Percentiles rank a stretch among this genome's conserved stretches.
Conservation (phyloP, 805 yeast genomes). For the Ogataea minuta region DNA sequence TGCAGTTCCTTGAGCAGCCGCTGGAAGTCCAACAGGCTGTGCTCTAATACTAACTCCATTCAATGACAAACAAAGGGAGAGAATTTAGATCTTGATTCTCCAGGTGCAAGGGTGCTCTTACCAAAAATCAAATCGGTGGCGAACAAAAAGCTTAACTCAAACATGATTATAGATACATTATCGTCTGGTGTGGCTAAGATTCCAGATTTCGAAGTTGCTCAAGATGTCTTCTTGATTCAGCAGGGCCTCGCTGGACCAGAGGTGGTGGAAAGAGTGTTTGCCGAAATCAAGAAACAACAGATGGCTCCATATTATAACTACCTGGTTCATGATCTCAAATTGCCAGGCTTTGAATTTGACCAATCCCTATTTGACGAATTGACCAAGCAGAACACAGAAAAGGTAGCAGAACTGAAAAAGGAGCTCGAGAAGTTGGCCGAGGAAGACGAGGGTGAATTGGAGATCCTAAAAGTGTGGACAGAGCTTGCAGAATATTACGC, state of each 20-base stretch:
- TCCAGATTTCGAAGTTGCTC: slow-evolving; percentile 84
- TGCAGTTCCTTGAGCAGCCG: slow-evolving; percentile 11
- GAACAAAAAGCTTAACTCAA: slow-evolving; percentile 5
- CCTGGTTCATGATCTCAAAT: slow-evolving; percentile 47
- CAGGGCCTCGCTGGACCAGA: slow-evolving; percentile 26
- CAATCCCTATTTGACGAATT: slow-evolving; percentile 52
- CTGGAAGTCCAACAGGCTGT: neutral
- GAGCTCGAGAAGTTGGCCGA: slow-evolving; percentile 53
- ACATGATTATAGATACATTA: slow-evolving; percentile 37
- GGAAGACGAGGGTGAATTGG: slow-evolving; percentile 85
- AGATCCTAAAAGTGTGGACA: slow-evolving; percentile 70
- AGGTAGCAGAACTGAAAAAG: slow-evolving; percentile 51
- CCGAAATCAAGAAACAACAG: slow-evolving; percentile 54
- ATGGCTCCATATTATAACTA: slow-evolving; percentile 84
- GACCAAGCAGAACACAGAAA: slow-evolving; percentile 50
- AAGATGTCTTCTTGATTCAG: slow-evolving; percentile 65
- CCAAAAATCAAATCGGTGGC: slow-evolving; percentile 8
- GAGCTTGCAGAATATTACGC: slow-evolving; percentile 88
- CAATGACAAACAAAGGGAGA: neutral
- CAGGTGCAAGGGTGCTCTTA: slow-evolving; percentile 6
- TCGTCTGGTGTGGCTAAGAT: slow-evolving; percentile 55
- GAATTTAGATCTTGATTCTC: neutral
- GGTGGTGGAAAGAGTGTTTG: slow-evolving; percentile 47
- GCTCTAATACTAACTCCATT: slow-evolving; percentile 4
- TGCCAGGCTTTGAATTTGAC: slow-evolving; percentile 54